Evolutionary conservation across 2,329 filamentous ascomycete species (phyloP).

Genomic region (Botrytis hyacinthi): DNA sequence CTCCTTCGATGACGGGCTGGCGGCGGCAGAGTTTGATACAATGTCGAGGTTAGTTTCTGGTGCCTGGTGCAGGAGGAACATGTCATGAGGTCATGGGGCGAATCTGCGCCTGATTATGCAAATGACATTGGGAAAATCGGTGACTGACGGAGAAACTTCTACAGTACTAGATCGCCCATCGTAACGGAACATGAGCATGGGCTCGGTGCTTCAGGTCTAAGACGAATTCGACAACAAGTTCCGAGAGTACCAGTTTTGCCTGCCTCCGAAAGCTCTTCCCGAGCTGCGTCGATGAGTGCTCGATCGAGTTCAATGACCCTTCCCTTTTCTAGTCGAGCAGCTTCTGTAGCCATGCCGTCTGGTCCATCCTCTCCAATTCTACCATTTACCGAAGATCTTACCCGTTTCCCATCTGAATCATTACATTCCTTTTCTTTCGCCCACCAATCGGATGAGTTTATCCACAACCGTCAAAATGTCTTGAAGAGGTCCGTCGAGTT

Average conservation of each 20-base stretch:
- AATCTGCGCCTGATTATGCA: neutral
- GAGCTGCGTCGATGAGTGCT: slow-evolving; percentile 57
- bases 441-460: slow-evolving; percentile 86
- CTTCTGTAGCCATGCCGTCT: slow-evolving; percentile 41
- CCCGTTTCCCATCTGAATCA: slow-evolving; percentile 90
- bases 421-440: slow-evolving; percentile 98
- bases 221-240: slow-evolving; percentile 88
- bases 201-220: slow-evolving; percentile 78
- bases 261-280: slow-evolving; percentile 61
- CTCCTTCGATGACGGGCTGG: slow-evolving; percentile 70
- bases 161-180: slow-evolving; percentile 66
- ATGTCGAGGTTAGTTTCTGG: slow-evolving; percentile 65
- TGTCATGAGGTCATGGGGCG: slow-evolving; percentile 5
- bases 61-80: neutral
- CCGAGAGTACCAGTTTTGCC: slow-evolving; percentile 64
- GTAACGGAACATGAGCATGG: slow-evolving; percentile 86
- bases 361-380: slow-evolving; percentile 67
- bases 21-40: slow-evolving; percentile 61
- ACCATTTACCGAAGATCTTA: slow-evolving; percentile 80
- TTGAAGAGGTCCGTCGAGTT: slow-evolving; percentile 93
- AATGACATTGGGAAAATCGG: neutral
- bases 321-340: slow-evolving; percentile 50
- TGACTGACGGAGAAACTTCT: slow-evolving; percentile 32
- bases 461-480: slow-evolving; percentile 89
- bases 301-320: slow-evolving; percentile 68